Base-by-base conservation (phyloP, 2,329 filamentous ascomycete genomes). In the Periglandula ipomoeae region DNA sequence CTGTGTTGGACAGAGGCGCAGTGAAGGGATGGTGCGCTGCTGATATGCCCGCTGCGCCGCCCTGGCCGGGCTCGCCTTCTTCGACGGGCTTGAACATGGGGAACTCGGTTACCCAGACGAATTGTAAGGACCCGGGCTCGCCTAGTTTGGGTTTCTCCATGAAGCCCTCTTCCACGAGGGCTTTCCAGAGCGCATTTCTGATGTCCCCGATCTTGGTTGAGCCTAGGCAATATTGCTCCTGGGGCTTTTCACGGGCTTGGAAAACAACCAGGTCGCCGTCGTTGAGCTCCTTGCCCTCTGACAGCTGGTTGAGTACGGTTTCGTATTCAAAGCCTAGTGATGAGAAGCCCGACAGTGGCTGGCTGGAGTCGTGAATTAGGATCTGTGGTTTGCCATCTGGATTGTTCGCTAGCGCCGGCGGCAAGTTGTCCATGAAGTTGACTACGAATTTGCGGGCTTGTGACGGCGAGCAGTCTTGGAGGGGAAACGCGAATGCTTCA, bases 21-120 rank as follows among this genome's bases (percentile, higher is more conserved):
- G 93, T 98, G 67, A 98, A 98, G 0, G 93, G 93, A 63, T 98
- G 93, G 61, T 98, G 93, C 0, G 90, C 95, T 1, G 91, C 84
- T 9, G 84, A 81, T 58, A 97, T 82, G 4, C 90, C 89, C 0
- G 89, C 81, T 1, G 73, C 66, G 17, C 89, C 89, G 47, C 87
- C 89, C 68, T 97, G 90, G 2, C 89, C 89, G 0, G 87, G 86
- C 11, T 76, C 72, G 46, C 76, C 70, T 8, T 68, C 67, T 45
- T 78, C 81, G 46, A 76, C 77, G 0, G 84, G 87, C 1, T 89
- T 89, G 70, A 98, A 98, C 58, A 98, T 81, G 11, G 93, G 93
- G 62, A 98, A 98, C 51, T 91, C 82, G 1, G 78, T 85, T 11
- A 98, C 78, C 93, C 93, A 98, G 49, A 85, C 75, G 65, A 90